Base-by-base conservation (phyloP, 805 yeast genomes). In the Wickerhamiella alocasiicola region DNA sequence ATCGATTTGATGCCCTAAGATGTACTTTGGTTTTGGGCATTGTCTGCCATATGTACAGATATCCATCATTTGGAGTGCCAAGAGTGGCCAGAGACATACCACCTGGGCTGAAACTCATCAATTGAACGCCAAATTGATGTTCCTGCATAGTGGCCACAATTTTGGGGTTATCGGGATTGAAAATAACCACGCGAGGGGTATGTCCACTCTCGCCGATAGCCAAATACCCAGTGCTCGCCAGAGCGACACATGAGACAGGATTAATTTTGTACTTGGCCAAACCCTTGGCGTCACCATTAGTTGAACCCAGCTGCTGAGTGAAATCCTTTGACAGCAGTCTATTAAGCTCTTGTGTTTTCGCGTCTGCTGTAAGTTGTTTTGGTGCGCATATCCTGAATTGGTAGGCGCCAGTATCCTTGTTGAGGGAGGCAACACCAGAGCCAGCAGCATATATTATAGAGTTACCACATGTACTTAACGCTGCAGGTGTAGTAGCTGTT, bases 121-220 rank as follows among this genome's bases (percentile, higher is more conserved):
- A 60, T 27, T 68, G 63, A 13, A 80, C 65, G 0, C 87, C 88
- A 56, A 74, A 80, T 9, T 69, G 64, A 55, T 80, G 91, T 46
- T 77, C 84, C 41, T 64, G 57, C 1, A 76, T 66, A 12, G 68
- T 61, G 6, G 71, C 70, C 5, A 76, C 55, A 67, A 67, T 12
- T 6, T 21, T 16, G 17, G 24, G 20, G 67, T 62, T 0, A 77
- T 76, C 6, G 50, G 53, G 12, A 76, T 56, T 2, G 81, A 74
- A 78, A 11, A 78, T 49, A 16, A 77, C 56, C 2, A 80, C 65
- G 15, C 85, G 61, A 1, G 88, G 88, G 47, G 68, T 73, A 46
- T 75, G 76, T 0, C 87, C 87, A 0, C 67, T 55, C 52, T 80
- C 88, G 2, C 88, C 88, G 12, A 78, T 72, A 0, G 84, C 84